Percentiles rank a stretch among this genome's conserved stretches.
Evolutionary conservation across 441 rosid species (phyloP).

Genomic region (Arabidopsis lyrata): DNA sequence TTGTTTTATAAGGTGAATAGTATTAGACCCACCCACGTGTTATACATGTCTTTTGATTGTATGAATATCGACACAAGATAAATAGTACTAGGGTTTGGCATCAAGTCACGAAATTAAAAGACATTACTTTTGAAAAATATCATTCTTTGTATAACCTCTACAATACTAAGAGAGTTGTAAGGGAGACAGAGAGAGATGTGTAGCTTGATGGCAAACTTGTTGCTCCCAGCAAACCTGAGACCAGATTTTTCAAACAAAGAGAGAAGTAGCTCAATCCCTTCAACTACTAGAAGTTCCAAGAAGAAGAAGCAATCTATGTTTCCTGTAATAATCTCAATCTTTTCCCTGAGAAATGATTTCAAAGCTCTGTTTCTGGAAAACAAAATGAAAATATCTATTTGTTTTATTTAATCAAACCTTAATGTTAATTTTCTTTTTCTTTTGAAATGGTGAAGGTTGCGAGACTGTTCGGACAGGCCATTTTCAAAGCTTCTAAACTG

Average conservation of each 20-base stretch:
- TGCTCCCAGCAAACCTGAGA: constrained; percentile 52
- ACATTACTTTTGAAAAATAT: neutral
- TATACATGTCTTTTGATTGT: neutral
- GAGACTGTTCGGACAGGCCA: constrained; percentile 88
- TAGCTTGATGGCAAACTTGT: constrained; percentile 50
- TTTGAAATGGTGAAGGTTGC: constrained; percentile 58
- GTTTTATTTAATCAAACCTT: no score
- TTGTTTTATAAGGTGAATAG: neutral
- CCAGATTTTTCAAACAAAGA: constrained; percentile 52
- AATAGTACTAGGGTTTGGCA: neutral
- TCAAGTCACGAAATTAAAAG: neutral
- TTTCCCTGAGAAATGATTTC: neutral
- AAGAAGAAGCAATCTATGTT: constrained; percentile 52
- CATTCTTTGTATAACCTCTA: neutral
- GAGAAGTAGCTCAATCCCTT: constrained; percentile 47
- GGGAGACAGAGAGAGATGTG: constrained; percentile 52
- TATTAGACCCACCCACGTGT: constrained; percentile 2
- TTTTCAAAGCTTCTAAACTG: constrained; percentile 87
- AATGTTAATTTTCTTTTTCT: neutral
- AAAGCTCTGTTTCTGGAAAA: neutral
- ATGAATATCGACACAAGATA: neutral
- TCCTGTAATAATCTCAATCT: constrained; percentile 55
- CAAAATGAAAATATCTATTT: no score
- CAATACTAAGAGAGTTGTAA: neutral
- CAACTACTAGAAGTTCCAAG: constrained; percentile 52